Base-by-base conservation (phyloP, 1,284 basidiomycete species). In the Pisolithus thermaeus region DNA sequence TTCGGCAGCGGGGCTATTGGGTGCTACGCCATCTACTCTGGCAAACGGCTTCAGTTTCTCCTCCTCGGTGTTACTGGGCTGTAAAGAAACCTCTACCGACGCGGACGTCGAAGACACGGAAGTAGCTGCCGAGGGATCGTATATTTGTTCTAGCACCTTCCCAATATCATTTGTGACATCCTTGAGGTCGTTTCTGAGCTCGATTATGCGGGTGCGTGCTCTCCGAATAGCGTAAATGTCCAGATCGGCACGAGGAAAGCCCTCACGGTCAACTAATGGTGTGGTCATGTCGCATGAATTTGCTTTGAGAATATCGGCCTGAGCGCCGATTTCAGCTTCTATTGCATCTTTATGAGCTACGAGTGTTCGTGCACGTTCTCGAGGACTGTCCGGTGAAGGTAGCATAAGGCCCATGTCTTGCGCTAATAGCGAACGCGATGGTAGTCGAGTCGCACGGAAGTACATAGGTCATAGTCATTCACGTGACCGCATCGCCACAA, bases 211-310 rank as follows among this genome's bases (percentile, higher is more conserved):
- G 41, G 82, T 78, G 48, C 84, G 77, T 7, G 92, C 90, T 50
- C 78, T 75, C 23, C 92, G 78, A 28, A 95, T 85, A 4, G 87
- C 83, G 64, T 85, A 92, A 18, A 96, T 76, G 63, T 96, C 92
- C 52, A 90, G 73, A 65, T 90, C 87, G 12, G 80, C 83, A 9
- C 90, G 78, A 1, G 93, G 93, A 67, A 91, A 96, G 6, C 92
- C 93, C 52, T 94, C 86, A 0, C 73, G 59, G 62, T 95, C 92
- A 46, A 95, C 78, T 32, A 96, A 79, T 0, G 89, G 81, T 0
- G 87, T 82, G 37, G 78, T 70, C 71, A 87, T 76, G 5, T 79
- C 81, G 40, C 76, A 77, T 49, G 75, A 76, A 54, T 87, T 76
- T 41, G 75, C 71, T 58, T 73, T 71, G 55, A 92, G 80, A 52